Evolutionary conservation across 2,329 filamentous ascomycete genomes (phyloP), one percentile per base, ranked within the genome.

Genomic region (Ceratocystis smalleyi): DNA sequence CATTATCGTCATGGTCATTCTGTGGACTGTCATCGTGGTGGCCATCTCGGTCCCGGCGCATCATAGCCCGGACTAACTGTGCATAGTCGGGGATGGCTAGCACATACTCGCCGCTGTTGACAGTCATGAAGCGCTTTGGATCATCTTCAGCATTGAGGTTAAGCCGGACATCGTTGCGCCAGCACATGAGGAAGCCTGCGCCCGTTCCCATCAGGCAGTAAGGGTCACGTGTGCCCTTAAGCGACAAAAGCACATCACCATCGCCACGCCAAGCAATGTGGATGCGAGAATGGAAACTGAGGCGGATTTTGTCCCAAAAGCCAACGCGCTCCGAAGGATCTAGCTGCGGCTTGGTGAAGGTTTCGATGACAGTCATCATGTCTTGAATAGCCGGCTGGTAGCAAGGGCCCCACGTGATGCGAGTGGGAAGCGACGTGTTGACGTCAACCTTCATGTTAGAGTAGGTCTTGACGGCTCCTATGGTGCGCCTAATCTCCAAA

Each of bases 311-410:
- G 75, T 99, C 94, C 94, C 94, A 99, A 77, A 99, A 99, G 2
- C 94, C 94, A 59, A 95, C 90, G 64, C 88, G 82, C 68, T 99
- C 95, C 0, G 94, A 97, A 0, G 89, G 87, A 73, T 99, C 95
- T 32, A 96, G 80, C 68, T 92, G 91, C 6, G 92, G 90, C 72
- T 99, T 99, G 0, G 92, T 96, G 73, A 99, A 97, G 1, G 89
- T 92, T 74, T 99, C 94, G 67, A 99, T 88, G 30, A 91, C 91
- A 82, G 97, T 96, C 94, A 99, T 99, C 88, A 97, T 96, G 71
- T 99, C 95, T 73, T 99, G 94, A 60, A 99, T 92, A 1, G 92
- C 92, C 32, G 95, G 94, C 71, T 99, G 95, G 71, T 97, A 99
- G 1, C 91, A 96, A 57, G 94, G 91, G 6, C 91, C 91, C 95